A percentile compares a stretch with the other conserved stretches of the same genome.
These are phyloP conservation scores for Coffea eugenioides DNA, from an alignment of 257 asterid species.

Conservation along the genomic window DNA sequence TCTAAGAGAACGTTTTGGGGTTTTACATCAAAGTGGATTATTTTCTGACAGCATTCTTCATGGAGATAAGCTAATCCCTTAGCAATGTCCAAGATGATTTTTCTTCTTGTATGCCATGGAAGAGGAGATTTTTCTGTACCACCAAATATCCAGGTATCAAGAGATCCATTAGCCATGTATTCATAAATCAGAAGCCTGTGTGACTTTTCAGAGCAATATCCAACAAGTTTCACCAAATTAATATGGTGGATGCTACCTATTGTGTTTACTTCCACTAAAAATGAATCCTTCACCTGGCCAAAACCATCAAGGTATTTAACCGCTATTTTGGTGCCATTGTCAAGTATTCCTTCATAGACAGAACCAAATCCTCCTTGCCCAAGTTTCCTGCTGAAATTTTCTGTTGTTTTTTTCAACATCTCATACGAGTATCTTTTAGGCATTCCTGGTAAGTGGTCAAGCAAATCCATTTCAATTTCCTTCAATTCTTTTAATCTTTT, in stretches of 20 bases:
- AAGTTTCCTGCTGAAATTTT: conserved; percentile 22
- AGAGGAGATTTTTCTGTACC: conserved; percentile 1
- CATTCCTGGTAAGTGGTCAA: conserved; percentile 23
- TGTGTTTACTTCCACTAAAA: conserved; percentile 21
- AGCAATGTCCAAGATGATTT: conserved; percentile 22
- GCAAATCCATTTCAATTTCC: conserved; percentile 7
- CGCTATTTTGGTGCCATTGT: conserved; percentile 18
- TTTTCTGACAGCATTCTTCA: conserved; percentile 19
- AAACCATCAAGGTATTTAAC: conserved; percentile 18
- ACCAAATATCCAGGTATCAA: conserved; percentile 21
- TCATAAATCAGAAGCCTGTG: conserved; percentile 25
- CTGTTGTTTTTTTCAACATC: conserved; percentile 12
- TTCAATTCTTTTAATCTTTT: not conserved
- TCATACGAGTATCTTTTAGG: conserved; percentile 26
- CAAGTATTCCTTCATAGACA: conserved; percentile 23
- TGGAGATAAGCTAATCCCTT: conserved; percentile 30
- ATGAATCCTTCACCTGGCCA: conserved; percentile 11
- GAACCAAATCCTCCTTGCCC: conserved; percentile 31
- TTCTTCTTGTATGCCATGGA: conserved; percentile 15
- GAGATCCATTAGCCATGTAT: conserved; percentile 21
- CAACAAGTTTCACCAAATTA: conserved; percentile 24
- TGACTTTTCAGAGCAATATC: conserved; percentile 21
- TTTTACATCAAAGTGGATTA: conserved; percentile 26
- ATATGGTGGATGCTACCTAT: conserved; percentile 29
- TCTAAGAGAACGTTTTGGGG: conserved; percentile 27